Conservation (phyloP, 371 early-diverging fungal species). For the Mortierella sp. region DNA sequence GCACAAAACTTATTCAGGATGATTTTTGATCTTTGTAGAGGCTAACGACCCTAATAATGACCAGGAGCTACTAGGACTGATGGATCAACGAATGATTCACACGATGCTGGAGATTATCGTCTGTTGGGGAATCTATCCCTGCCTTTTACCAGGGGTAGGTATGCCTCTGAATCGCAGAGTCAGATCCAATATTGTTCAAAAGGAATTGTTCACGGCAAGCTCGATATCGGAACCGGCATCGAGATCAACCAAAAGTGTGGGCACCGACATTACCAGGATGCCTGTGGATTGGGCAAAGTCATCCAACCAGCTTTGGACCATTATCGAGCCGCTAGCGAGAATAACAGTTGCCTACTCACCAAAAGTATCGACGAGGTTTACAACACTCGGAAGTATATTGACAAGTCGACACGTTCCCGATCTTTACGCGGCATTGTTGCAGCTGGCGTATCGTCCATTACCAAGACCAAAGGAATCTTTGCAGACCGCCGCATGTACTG, state of each 20-base stretch:
- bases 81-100: slow-evolving; percentile 71
- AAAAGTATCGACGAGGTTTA: slow-evolving; percentile 54
- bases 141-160: slow-evolving; percentile 72
- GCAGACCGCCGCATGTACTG: too few species aligned
- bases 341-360: slow-evolving; percentile 28
- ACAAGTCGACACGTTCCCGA: slow-evolving; percentile 69
- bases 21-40: slow-evolving; percentile 17
- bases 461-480: slow-evolving; percentile 27
- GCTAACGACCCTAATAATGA: slow-evolving; percentile 36
- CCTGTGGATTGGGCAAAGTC: slow-evolving; percentile 12
- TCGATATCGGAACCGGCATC: slow-evolving; percentile 1
- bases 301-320: slow-evolving; percentile 27
- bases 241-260: neutral
- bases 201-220: slow-evolving; percentile 18
- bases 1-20: too few species aligned
- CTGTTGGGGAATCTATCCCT: slow-evolving; percentile 78
- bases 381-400: slow-evolving; percentile 68
- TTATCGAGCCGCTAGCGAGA: slow-evolving; percentile 39
- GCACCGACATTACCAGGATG: neutral
- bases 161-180: slow-evolving; percentile 72
- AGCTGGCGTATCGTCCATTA: slow-evolving; percentile 73
- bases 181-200: slow-evolving; percentile 55
- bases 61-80: slow-evolving; percentile 65
- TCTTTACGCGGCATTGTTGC: slow-evolving; percentile 72
- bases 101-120: slow-evolving; percentile 73